Conservation (phyloP, 2,329 filamentous ascomycete genomes). For the Macrophomina phaseolina region DNA sequence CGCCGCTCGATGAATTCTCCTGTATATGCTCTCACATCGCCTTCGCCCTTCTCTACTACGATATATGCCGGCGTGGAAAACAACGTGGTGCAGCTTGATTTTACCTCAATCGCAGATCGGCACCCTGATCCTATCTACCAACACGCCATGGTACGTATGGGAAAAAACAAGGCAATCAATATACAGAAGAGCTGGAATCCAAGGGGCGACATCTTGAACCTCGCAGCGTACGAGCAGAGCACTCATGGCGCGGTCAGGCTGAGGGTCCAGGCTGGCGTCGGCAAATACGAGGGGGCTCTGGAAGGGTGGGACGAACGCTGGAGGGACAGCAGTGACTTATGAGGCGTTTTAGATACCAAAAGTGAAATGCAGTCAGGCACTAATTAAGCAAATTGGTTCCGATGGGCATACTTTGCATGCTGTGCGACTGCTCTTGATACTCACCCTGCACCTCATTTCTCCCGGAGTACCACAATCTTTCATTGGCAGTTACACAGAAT, state of each 20-base stretch:
- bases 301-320: slow-evolving; percentile 47
- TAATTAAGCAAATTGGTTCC: neutral
- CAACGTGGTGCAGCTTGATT: slow-evolving; percentile 50
- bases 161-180: slow-evolving; percentile 32
- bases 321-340: slow-evolving; percentile 36
- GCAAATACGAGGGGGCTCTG: slow-evolving; percentile 30
- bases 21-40: slow-evolving; percentile 55
- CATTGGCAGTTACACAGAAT: neutral
- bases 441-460: neutral
- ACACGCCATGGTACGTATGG: slow-evolving; percentile 6
- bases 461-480: neutral
- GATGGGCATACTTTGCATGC: neutral
- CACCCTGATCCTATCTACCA: slow-evolving; percentile 47
- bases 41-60: slow-evolving; percentile 50
- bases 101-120: slow-evolving; percentile 49
- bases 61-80: slow-evolving; percentile 57
- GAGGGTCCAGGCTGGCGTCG: slow-evolving; percentile 45
- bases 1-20: slow-evolving; percentile 43
- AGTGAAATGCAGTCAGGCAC: neutral
- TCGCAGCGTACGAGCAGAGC: slow-evolving; percentile 56
- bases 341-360: neutral
- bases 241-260: slow-evolving; percentile 46
- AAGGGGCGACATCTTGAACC: slow-evolving; percentile 44
- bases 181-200: slow-evolving; percentile 40
- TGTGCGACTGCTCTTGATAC: neutral